Evolutionary conservation across 352 stramenopile species (phyloP), one percentile per base, ranked within the genome.

Genomic region (Phytophthora lateralis): DNA sequence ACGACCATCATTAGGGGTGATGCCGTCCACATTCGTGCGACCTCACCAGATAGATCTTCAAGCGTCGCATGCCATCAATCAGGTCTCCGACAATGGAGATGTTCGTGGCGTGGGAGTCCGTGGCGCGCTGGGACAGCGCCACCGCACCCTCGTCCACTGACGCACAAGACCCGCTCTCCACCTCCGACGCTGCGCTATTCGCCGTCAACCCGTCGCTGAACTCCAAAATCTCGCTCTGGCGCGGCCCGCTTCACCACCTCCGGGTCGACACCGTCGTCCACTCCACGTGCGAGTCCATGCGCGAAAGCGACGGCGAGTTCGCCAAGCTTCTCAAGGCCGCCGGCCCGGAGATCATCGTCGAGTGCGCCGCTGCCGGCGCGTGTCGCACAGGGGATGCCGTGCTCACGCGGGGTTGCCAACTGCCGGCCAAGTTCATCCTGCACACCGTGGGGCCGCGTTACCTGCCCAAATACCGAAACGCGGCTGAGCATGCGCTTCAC

Each of bases 401-500:
- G n/a, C 61, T 93, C 43, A 97, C 90, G 10, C 75, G 81, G 20
- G 90, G 86, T 7, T 97, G 85, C 49, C 62, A 66, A 8, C 61
- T 97, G 17, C 79, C 77, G 0, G 85, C 88, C 39, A 75, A 72
- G 48, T 89, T 80, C 54, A 75, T 92, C 32, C 76, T 96, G 50
- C 90, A 97, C 68, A 96, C 89, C 6, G 90, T 96, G 46, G 86
- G 80, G 15, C 90, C 90, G 7, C 73, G 84, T n/a, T 97, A 96
- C 73, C 76, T 89, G 44, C 53, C 66, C 46, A 79, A 88, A 59
- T 93, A 95, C 59, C 64, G 75, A 42, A 93, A 82, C 42, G 90
- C 83, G 12, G 85, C 88, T 11, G 86, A 96, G 66, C 84, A 91
- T 38, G 77, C 87, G 32, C 78, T 97, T 39, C 85, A 94, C 53